Conservation (phyloP, 139 green algal species). For the Picochlorum sp. region DNA sequence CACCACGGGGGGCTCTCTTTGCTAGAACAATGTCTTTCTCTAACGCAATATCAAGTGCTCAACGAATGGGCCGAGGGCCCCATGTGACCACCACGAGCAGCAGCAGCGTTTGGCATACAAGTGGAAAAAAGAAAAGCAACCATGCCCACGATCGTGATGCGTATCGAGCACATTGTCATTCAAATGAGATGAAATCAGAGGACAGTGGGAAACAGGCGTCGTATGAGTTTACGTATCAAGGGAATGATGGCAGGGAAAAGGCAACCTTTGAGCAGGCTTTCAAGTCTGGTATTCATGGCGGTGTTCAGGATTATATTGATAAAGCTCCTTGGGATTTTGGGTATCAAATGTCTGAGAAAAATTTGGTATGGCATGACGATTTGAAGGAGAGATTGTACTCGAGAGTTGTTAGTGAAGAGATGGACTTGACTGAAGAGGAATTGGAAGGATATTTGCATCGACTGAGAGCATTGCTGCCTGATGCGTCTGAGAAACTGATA, state of each 20-base stretch:
- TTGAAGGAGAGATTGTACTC: conserved; percentile 59
- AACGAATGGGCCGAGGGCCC: no score
- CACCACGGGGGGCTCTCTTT: no score
- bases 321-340: conserved; percentile 37
- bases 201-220: not conserved
- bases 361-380: conserved; percentile 59
- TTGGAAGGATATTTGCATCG: conserved; percentile 44
- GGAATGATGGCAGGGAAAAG: conserved; percentile 38
- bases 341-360: conserved; percentile 57
- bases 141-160: no score
- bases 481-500: conserved; percentile 23
- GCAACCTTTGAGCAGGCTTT: conserved; percentile 8
- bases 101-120: not conserved
- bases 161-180: no score
- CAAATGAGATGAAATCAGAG: not conserved
- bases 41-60: no score
- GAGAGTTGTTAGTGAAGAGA: conserved; percentile 38
- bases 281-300: not conserved
- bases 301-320: not conserved
- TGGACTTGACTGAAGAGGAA: conserved; percentile 47
- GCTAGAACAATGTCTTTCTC: no score
- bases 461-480: conserved; percentile 45
- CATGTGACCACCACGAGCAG: conserved; percentile 10
- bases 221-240: conserved; percentile 26
- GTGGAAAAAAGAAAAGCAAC: not conserved